Percentiles rank a stretch among this genome's conserved stretches.
Conservation (phyloP, 2,329 filamentous ascomycete genomes). For the Fusarium napiforme region DNA sequence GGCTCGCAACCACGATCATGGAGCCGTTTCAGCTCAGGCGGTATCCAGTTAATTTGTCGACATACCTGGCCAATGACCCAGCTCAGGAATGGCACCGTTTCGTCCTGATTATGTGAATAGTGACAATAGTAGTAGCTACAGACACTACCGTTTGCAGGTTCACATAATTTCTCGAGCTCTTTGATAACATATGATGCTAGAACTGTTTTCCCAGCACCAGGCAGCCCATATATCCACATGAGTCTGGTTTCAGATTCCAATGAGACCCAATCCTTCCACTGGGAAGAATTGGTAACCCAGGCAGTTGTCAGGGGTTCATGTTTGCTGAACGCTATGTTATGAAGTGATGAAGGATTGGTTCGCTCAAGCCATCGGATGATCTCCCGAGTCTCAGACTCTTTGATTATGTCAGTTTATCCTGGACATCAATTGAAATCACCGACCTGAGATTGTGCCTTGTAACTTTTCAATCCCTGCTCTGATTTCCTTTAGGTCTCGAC, state of each 20-base stretch:
- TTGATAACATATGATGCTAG: neutral
- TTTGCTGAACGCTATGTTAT: neutral
- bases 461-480: neutral
- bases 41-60: neutral
- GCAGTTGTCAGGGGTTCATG: neutral
- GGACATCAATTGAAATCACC: fast-evolving
- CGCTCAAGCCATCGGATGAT: neutral
- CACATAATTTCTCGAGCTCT: neutral
- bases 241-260: neutral
- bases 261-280: neutral
- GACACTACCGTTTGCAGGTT: fast-evolving
- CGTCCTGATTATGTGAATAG: neutral
- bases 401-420: fast-evolving
- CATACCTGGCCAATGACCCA: neutral
- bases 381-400: neutral
- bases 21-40: neutral
- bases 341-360: neutral
- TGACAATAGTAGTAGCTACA: neutral
- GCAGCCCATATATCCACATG: neutral
- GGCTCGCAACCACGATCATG: neutral
- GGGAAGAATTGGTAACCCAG: neutral
- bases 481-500: neutral
- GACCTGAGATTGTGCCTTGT: neutral
- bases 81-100: neutral
- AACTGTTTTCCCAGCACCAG: neutral